Conservation (phyloP, 176 grass and related monocot genomes). For the Coix lacrymajobi region DNA sequence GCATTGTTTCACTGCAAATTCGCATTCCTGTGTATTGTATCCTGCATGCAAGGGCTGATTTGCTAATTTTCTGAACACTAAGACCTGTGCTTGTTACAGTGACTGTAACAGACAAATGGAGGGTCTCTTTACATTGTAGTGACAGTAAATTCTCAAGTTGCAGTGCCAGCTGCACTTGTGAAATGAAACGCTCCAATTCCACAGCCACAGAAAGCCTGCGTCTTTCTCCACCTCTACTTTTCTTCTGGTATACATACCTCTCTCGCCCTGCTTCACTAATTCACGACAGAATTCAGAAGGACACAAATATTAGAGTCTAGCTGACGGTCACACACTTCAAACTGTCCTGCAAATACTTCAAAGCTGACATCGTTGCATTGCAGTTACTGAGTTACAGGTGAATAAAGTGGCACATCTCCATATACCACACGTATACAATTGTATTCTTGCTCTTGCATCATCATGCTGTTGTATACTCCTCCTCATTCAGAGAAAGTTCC, state of each 20-base stretch:
- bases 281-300: neutral
- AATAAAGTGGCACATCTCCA: neutral
- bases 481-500: too few species aligned
- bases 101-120: neutral
- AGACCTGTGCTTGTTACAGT: neutral
- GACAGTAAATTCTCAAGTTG: neutral
- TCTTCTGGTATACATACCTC: slow-evolving; percentile 22
- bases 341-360: neutral
- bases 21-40: neutral
- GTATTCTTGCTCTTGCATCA: too few species aligned
- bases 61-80: neutral
- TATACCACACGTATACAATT: neutral
- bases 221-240: slow-evolving; percentile 16
- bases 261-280: neutral
- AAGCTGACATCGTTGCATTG: neutral
- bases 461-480: too few species aligned
- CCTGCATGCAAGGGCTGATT: too few species aligned
- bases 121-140: neutral
- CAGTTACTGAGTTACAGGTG: neutral
- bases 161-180: slow-evolving; percentile 1
- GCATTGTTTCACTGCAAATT: neutral
- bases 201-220: slow-evolving; percentile 9
- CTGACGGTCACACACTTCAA: neutral
- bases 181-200: slow-evolving; percentile 10
- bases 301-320: neutral